Evolutionary conservation across 768 basidiomycete genomes (phyloP).

Genomic region (Paxillus rubicundulus): DNA sequence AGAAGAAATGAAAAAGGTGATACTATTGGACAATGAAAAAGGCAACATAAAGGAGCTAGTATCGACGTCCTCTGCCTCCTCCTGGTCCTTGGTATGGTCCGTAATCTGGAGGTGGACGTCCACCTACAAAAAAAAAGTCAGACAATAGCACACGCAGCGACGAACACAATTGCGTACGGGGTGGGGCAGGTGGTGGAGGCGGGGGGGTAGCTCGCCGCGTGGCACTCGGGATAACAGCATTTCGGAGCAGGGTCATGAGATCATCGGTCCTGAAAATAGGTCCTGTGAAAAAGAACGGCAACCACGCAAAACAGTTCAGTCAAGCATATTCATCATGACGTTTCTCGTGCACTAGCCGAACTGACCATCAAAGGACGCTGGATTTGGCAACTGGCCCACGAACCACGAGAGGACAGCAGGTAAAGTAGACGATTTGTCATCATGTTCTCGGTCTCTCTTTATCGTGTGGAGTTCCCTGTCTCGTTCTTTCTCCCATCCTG

Average conservation of each 20-base stretch:
- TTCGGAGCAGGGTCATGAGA: constrained; percentile 80
- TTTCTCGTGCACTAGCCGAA: constrained; percentile 18
- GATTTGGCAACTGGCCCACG: constrained; percentile 71
- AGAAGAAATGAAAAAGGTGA: not conserved
- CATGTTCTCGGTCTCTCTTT: constrained; percentile 38
- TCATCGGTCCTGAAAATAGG: constrained; percentile 90
- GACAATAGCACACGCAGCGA: not conserved
- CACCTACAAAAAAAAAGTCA: constrained; percentile 37
- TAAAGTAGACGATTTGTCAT: constrained; percentile 50
- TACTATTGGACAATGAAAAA: constrained; percentile 11
- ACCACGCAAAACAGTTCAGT: constrained; percentile 3
- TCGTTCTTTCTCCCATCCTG: constrained; percentile 43
- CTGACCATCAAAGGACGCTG: constrained; percentile 81
- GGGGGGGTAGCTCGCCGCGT: constrained; percentile 51
- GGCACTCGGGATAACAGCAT: constrained; percentile 73
- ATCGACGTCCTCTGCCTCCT: constrained; percentile 42
- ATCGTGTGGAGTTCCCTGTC: constrained; percentile 41
- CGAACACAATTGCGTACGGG: constrained; percentile 31
- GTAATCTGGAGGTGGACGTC: constrained; percentile 82
- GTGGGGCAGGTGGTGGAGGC: constrained; percentile 50
- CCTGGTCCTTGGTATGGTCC: constrained; percentile 82
- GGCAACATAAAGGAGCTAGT: constrained; percentile 18
- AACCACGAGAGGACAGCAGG: constrained; percentile 77
- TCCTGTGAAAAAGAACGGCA: constrained; percentile 43
- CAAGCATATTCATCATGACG: constrained; percentile 1